Conservation (phyloP, 257 asterid species). For the Phtheirospermum japonicum region DNA sequence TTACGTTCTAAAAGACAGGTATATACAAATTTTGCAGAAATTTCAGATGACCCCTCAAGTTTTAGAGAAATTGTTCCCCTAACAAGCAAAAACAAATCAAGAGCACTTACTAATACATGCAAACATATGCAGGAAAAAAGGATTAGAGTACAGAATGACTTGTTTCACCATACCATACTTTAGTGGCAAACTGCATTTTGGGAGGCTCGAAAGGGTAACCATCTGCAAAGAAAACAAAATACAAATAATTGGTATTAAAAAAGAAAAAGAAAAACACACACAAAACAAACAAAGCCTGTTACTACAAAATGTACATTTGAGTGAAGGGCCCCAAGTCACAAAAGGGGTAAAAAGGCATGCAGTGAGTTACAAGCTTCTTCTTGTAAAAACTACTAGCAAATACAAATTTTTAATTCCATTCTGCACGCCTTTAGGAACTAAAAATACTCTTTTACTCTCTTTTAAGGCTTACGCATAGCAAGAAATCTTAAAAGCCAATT, state of each 20-base stretch:
- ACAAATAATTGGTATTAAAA: slow-evolving; percentile 16
- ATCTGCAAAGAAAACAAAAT: slow-evolving; percentile 55
- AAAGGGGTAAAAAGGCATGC: neutral
- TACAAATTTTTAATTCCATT: too few species aligned
- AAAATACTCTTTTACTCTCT: too few species aligned
- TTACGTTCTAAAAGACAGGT: slow-evolving; percentile 2
- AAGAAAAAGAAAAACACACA: too few species aligned
- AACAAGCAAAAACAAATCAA: slow-evolving; percentile 21
- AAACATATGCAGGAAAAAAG: slow-evolving; percentile 18
- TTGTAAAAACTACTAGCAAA: too few species aligned
- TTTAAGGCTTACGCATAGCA: too few species aligned
- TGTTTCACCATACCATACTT: slow-evolving; percentile 82
- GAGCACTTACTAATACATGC: slow-evolving; percentile 16
- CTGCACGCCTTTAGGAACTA: too few species aligned
- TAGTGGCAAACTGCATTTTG: slow-evolving; percentile 80
- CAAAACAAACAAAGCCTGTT: too few species aligned
- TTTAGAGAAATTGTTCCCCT: neutral
- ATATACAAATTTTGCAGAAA: neutral
- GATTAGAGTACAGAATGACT: slow-evolving; percentile 20
- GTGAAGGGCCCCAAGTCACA: too few species aligned
- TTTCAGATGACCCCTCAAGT: slow-evolving; percentile 19
- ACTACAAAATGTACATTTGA: too few species aligned
- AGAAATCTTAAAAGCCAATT: too few species aligned
- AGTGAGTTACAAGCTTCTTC: neutral
- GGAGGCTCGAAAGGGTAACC: slow-evolving; percentile 99